These are phyloP conservation scores for Brettanomyces anomalus DNA, from an alignment of 805 yeast species.

Conservation along the genomic window DNA sequence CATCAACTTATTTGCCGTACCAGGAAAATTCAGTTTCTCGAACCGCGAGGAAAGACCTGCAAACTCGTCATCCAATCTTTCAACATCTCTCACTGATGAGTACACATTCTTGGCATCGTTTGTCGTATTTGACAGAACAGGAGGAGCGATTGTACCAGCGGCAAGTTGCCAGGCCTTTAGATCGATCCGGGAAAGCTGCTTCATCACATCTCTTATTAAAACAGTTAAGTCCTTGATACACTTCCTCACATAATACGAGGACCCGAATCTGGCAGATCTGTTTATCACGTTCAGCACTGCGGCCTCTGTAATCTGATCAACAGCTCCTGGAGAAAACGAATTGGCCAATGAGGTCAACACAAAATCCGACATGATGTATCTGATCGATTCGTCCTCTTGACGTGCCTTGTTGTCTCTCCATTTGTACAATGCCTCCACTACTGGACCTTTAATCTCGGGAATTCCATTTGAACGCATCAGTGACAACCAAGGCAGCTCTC, in stretches of 20 bases:
- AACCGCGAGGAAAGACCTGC: constrained; percentile 7
- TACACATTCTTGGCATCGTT: constrained; percentile 10
- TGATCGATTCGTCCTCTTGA: constrained; percentile 69
- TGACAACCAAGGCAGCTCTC: constrained; percentile 57
- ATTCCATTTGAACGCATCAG: constrained; percentile 60
- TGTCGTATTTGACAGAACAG: constrained; percentile 17
- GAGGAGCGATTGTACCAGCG: constrained; percentile 16
- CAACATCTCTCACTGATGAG: constrained; percentile 17
- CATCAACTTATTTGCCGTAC: not conserved
- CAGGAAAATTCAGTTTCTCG: constrained; percentile 2
- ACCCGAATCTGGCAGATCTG: constrained; percentile 37
- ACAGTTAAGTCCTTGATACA: constrained; percentile 50
- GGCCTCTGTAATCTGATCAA: constrained; percentile 46
- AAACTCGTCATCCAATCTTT: constrained; percentile 15
- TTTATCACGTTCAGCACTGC: constrained; percentile 41
- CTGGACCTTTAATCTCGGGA: constrained; percentile 39
- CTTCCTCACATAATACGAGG: constrained; percentile 34
- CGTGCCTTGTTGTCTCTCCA: constrained; percentile 86
- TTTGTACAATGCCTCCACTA: constrained; percentile 52
- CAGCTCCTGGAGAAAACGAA: constrained; percentile 22
- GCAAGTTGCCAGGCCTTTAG: constrained; percentile 25
- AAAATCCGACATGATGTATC: constrained; percentile 80
- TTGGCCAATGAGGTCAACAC: constrained; percentile 48
- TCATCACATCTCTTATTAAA: constrained; percentile 38
- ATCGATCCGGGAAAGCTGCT: constrained; percentile 28